Conservation (phyloP, 768 basidiomycete species). For the Psilocybe tampanensis region DNA sequence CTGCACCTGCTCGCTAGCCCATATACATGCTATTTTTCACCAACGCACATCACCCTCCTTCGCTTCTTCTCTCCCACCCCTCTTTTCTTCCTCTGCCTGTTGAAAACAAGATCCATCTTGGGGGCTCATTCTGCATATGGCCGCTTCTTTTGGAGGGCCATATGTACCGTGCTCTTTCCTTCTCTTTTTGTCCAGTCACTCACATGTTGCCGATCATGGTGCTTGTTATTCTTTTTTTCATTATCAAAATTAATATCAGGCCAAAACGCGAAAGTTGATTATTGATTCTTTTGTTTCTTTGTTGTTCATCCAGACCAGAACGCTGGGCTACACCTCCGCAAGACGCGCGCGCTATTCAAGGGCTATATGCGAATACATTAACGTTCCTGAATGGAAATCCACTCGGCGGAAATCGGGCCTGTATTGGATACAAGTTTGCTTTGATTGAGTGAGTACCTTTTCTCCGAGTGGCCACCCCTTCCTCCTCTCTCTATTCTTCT, state of each 20-base stretch:
- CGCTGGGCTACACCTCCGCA: constrained; percentile 57
- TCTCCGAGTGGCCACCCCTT: too few species aligned
- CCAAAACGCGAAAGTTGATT: too few species aligned
- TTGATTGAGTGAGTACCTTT: constrained; percentile 52
- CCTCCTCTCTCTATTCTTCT: too few species aligned
- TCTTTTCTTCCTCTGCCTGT: neutral
- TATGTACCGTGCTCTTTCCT: neutral
- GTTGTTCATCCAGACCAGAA: constrained; percentile 51
- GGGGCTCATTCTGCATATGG: neutral
- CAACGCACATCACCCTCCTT: neutral
- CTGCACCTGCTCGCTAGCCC: neutral
- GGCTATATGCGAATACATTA: constrained; percentile 53
- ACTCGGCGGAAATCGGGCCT: constrained; percentile 54
- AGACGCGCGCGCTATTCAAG: constrained; percentile 29
- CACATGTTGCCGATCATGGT: neutral
- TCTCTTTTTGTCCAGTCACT: neutral
- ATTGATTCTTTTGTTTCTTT: neutral
- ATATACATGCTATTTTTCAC: neutral
- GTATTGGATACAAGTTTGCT: constrained; percentile 65
- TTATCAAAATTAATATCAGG: too few species aligned
- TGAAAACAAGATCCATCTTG: neutral
- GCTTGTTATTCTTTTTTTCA: too few species aligned
- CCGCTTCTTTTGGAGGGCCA: neutral
- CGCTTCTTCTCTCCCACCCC: neutral
- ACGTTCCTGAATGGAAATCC: constrained; percentile 60